phyloP scores from a whole-genome alignment of 1,284 basidiomycete genomes.

The Phylloboletellus chloephorus region DNA sequence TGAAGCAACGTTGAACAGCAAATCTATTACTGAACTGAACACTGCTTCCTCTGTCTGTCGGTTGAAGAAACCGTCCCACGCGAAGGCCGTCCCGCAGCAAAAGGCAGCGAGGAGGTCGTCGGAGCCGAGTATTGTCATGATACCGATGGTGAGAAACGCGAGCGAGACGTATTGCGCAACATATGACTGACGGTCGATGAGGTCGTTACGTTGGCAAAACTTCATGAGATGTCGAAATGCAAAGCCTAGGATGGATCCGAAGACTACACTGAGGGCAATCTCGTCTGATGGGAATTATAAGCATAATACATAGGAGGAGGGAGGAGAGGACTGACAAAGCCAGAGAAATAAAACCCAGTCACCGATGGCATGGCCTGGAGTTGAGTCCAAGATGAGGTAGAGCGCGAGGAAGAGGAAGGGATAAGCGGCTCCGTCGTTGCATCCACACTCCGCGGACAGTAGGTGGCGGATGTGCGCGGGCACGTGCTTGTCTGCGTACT shows the following conservation, averaged over 20 bases:
- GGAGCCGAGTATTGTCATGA: conserved; percentile 82
- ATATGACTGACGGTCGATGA: conserved; percentile 94
- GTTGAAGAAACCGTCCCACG: conserved; percentile 99
- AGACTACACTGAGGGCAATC: conserved; percentile 72
- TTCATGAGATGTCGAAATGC: conserved; percentile 91
- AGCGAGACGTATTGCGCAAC: conserved; percentile 77
- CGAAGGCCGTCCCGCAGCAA: conserved; percentile 93
- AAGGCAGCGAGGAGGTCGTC: conserved; percentile 95
- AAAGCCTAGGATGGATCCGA: conserved; percentile 79
- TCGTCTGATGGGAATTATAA: conserved; percentile 52
- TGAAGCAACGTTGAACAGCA: conserved; percentile 84
- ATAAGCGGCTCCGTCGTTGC: conserved; percentile 94
- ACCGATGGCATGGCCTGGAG: conserved; percentile 60
- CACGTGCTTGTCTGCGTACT: conserved; percentile 98
- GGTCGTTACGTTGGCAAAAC: conserved; percentile 82
- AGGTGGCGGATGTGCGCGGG: conserved; percentile 91
- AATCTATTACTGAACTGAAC: conserved; percentile 94
- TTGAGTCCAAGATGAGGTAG: conserved; percentile 73
- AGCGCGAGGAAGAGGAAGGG: conserved; percentile 94
- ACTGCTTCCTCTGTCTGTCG: conserved; percentile 92
- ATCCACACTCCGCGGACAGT: conserved; percentile 87
- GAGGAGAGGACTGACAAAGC: conserved; percentile 56
- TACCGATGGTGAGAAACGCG: conserved; percentile 78
- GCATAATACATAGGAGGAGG: conserved; percentile 1
- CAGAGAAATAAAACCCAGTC: conserved; percentile 84